These are phyloP conservation scores for Pythium biforme DNA, from an alignment of 352 stramenopile genomes.

Conservation along the genomic window DNA sequence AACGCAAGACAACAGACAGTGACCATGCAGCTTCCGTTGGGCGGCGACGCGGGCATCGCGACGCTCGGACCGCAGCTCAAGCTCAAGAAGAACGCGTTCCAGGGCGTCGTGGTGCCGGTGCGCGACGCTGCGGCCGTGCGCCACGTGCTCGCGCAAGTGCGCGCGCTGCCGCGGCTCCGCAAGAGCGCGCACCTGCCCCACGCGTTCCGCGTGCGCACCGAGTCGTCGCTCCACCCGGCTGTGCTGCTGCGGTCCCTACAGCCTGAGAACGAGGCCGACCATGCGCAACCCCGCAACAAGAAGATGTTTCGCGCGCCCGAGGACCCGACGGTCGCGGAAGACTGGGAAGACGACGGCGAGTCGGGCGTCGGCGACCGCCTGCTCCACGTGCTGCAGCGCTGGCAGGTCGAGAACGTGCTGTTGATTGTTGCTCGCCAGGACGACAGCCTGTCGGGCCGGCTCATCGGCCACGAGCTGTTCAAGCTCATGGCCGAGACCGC, in stretches of 20 bases:
- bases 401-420: constrained; percentile 75
- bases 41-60: constrained; percentile 15
- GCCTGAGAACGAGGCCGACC: constrained; percentile 6
- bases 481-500: constrained; percentile 64
- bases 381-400: constrained; percentile 77
- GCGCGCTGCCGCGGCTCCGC: constrained; percentile 39
- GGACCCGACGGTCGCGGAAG: constrained; percentile 42
- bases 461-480: constrained; percentile 67
- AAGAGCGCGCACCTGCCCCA: constrained; percentile 51
- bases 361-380: constrained; percentile 65
- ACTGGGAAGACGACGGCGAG: constrained; percentile 53
- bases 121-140: constrained; percentile 23
- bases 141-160: constrained; percentile 27
- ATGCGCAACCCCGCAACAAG: neutral
- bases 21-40: constrained; percentile 20
- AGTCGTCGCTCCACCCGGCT: constrained; percentile 10
- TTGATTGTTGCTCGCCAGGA: constrained; percentile 66
- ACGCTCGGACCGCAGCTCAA: constrained; percentile 54
- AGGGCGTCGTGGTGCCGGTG: constrained; percentile 58
- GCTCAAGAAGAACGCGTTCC: constrained; percentile 72
- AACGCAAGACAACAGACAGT: too few species aligned
- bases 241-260: constrained; percentile 11
- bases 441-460: constrained; percentile 54
- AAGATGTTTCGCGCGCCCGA: constrained; percentile 23
- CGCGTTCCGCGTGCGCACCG: constrained; percentile 38